phyloP scores from a whole-genome alignment of 305 asterid species.

The Stenogyne calaminthoides region DNA sequence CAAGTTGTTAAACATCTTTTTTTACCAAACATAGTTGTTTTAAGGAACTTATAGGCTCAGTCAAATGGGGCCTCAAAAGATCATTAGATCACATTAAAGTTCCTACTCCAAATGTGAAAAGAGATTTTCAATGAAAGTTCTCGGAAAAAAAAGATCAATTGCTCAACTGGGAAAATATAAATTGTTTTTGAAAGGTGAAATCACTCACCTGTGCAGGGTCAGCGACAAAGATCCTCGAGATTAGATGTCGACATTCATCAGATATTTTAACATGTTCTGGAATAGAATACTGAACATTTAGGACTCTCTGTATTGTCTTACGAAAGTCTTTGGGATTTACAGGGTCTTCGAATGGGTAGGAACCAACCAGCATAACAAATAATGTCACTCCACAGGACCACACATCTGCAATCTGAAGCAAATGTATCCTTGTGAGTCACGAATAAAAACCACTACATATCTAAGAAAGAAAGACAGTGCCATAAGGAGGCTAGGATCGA shows the following conservation, averaged over 20 bases:
- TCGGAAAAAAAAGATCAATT: neutral
- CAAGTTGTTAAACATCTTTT: too few relatives aligned
- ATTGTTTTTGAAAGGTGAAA: conserved; percentile 9
- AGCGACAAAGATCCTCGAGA: conserved; percentile 75
- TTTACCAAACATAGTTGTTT: too few relatives aligned
- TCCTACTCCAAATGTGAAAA: neutral
- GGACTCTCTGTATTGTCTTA: conserved; percentile 66
- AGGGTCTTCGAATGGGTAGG: conserved; percentile 80
- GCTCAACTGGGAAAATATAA: neutral
- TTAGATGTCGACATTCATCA: conserved; percentile 65
- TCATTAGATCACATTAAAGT: too few relatives aligned
- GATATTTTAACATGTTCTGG: conserved; percentile 64
- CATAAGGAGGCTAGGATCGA: neutral
- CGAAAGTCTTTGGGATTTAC: conserved; percentile 66
- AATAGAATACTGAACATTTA: conserved; percentile 64
- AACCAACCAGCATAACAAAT: conserved; percentile 72
- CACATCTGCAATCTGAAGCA: conserved; percentile 72
- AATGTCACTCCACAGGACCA: conserved; percentile 90
- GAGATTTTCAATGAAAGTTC: neutral
- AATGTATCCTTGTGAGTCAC: conserved; percentile 19
- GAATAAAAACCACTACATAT: neutral
- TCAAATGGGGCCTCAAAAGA: too few relatives aligned
- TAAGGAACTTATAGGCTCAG: too few relatives aligned
- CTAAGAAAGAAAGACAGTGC: neutral
- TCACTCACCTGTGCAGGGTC: conserved; percentile 69